Percentiles rank a stretch among this genome's conserved stretches.
These are phyloP conservation scores for Diplodia intermedia DNA, from an alignment of 2,329 filamentous ascomycete genomes.

Conservation along the genomic window DNA sequence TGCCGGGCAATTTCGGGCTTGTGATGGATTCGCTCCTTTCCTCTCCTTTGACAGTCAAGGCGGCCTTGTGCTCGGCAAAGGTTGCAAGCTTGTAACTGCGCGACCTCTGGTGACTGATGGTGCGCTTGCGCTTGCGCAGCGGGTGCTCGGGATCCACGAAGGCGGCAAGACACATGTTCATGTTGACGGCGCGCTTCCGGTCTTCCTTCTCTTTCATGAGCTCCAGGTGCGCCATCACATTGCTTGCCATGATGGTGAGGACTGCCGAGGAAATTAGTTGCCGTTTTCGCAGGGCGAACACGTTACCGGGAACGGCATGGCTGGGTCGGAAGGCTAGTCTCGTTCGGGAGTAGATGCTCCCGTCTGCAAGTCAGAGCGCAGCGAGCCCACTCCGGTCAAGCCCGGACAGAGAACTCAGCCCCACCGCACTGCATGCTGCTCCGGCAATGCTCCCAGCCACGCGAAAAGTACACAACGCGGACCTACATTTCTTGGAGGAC, in stretches of 20 bases:
- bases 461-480: too few relatives aligned
- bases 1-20: conserved; percentile 13
- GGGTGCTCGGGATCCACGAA: conserved; percentile 40
- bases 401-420: neutral
- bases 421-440: neutral
- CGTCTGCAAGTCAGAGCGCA: neutral
- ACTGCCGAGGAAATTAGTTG: conserved; percentile 31
- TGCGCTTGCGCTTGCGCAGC: conserved; percentile 22
- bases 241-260: conserved; percentile 42
- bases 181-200: conserved; percentile 37
- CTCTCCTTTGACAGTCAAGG: conserved; percentile 7
- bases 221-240: conserved; percentile 46
- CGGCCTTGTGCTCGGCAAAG: conserved; percentile 24
- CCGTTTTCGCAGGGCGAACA: conserved; percentile 17
- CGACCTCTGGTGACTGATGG: neutral
- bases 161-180: conserved; percentile 40
- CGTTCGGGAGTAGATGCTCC: neutral
- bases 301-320: neutral
- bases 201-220: conserved; percentile 46
- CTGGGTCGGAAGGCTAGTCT: neutral
- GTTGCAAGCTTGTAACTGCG: neutral
- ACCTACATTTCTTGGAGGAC: conserved; percentile 35
- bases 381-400: neutral
- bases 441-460: neutral
- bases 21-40: conserved; percentile 1